phyloP scores from a whole-genome alignment of 2,329 filamentous ascomycete species.

The Ophiocordyceps polyrhachis-furcata region DNA sequence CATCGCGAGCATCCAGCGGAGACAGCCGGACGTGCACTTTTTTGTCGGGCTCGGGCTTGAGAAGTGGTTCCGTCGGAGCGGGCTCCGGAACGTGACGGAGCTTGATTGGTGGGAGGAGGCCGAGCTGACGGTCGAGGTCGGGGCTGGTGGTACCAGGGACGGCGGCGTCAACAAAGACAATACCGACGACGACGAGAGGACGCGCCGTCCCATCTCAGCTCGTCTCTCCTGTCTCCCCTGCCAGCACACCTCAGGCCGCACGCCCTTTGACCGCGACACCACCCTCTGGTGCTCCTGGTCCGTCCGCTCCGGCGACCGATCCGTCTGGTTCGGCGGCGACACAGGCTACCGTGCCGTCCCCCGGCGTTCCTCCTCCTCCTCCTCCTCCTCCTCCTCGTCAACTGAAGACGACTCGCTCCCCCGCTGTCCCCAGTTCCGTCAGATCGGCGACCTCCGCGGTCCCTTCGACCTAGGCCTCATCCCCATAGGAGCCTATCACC shows the following conservation, averaged over 20 bases:
- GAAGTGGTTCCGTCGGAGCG: slow-evolving; percentile 56
- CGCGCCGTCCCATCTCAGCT: slow-evolving; percentile 35
- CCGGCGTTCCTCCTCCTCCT: slow-evolving; percentile 24
- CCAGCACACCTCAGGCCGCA: slow-evolving; percentile 63
- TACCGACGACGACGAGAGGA: background rate
- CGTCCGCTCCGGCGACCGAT: slow-evolving; percentile 52
- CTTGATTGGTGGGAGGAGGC: slow-evolving; percentile 89
- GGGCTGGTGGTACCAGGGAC: slow-evolving; percentile 6
- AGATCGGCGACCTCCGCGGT: slow-evolving; percentile 63
- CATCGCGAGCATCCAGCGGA: slow-evolving; percentile 48
- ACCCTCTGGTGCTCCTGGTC: slow-evolving; percentile 87
- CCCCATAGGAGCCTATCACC: slow-evolving; percentile 78
- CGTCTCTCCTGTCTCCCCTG: slow-evolving; percentile 63
- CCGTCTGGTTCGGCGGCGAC: slow-evolving; percentile 79
- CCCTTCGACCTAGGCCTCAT: slow-evolving; percentile 86
- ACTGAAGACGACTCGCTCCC: slow-evolving; percentile 55
- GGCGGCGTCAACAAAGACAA: background rate
- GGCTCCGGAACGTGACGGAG: slow-evolving; percentile 64
- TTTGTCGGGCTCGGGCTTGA: slow-evolving; percentile 74
- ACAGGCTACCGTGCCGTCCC: slow-evolving; percentile 77
- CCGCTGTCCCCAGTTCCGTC: slow-evolving; percentile 62
- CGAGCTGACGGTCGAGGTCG: slow-evolving; percentile 40
- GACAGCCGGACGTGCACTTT: slow-evolving; percentile 66
- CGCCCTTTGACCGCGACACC: slow-evolving; percentile 46
- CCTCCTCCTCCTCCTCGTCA: slow-evolving; percentile 13